These are phyloP conservation scores for Gossypium australe DNA, from an alignment of 345 rosid genomes.

Conservation along the genomic window DNA sequence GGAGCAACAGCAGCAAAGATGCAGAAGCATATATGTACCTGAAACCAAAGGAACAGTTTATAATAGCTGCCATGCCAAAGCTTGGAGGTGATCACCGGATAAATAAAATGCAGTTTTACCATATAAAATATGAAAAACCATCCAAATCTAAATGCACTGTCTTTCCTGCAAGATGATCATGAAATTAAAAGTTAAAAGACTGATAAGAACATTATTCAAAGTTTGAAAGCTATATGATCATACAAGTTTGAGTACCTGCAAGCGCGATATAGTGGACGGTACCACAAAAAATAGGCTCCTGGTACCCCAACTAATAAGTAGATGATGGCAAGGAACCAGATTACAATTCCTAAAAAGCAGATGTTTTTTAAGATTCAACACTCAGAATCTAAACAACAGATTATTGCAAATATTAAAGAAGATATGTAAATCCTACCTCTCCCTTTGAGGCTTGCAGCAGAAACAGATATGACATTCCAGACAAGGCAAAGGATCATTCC, in stretches of 20 bases:
- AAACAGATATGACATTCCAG: conserved; percentile 73
- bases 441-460: conserved; percentile 71
- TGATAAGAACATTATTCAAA: neutral
- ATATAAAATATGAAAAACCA: conserved; percentile 84
- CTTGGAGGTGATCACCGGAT: neutral
- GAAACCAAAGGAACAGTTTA: conserved; percentile 15
- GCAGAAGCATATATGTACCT: conserved; percentile 75
- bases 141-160: conserved; percentile 71
- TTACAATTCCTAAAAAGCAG: conserved; percentile 46
- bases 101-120: conserved; percentile 30
- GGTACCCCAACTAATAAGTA: conserved; percentile 84
- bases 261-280: conserved; percentile 94
- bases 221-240: neutral
- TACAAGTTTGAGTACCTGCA: conserved; percentile 44
- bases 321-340: conserved; percentile 83
- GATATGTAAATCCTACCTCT: conserved; percentile 30
- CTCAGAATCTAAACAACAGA: neutral
- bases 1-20: conserved; percentile 85
- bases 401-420: neutral
- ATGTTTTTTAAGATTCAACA: neutral
- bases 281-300: conserved; percentile 85
- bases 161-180: conserved; percentile 55
- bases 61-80: neutral
- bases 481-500: conserved; percentile 71
- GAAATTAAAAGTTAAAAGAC: neutral